Conservation (phyloP, 1,139 yeast species). For the Hemisphaericaspora lyxosophila region DNA sequence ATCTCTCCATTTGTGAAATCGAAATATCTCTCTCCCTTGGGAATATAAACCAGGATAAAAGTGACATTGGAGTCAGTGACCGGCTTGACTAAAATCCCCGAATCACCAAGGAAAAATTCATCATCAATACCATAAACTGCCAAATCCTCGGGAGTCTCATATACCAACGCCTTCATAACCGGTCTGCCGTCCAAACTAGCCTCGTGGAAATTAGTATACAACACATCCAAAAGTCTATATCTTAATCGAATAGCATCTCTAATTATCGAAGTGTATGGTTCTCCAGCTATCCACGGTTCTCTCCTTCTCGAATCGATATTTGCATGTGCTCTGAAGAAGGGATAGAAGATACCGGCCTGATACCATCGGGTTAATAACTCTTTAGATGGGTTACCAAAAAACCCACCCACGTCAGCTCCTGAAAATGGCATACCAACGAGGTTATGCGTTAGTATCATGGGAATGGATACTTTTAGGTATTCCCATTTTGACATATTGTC, state of each 20-base stretch:
- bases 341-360: constrained; percentile 93
- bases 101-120: constrained; percentile 73
- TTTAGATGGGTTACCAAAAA: constrained; percentile 82
- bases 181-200: constrained; percentile 66
- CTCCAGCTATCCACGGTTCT: constrained; percentile 88
- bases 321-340: constrained; percentile 95
- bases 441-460: constrained; percentile 83
- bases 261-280: constrained; percentile 66
- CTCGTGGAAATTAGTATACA: constrained; percentile 74
- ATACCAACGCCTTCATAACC: constrained; percentile 72
- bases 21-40: constrained; percentile 64
- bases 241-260: constrained; percentile 72
- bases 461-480: constrained; percentile 73
- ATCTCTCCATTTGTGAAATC: constrained; percentile 47
- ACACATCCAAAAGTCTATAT: constrained; percentile 71
- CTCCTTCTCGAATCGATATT: constrained; percentile 90
- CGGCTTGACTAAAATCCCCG: constrained; percentile 81
- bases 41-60: constrained; percentile 53
- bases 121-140: constrained; percentile 67
- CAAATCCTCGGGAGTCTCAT: constrained; percentile 55
- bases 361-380: constrained; percentile 91
- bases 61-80: constrained; percentile 58
- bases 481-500: constrained; percentile 96
- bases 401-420: constrained; percentile 98
- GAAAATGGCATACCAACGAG: constrained; percentile 87